Conservation (phyloP, 495 filamentous ascomycete genomes). For the Neurospora intermedia region DNA sequence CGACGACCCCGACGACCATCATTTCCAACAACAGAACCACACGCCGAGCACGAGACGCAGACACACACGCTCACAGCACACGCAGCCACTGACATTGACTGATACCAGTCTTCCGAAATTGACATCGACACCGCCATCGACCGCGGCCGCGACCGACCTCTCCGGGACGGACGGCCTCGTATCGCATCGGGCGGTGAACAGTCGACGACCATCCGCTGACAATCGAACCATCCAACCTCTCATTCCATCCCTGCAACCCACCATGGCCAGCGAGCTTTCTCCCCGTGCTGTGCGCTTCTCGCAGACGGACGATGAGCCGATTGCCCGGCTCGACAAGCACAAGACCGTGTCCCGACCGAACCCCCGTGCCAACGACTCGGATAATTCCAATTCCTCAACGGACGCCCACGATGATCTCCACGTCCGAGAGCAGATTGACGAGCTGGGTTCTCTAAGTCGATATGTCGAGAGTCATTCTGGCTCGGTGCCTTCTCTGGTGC, state of each 20-base stretch:
- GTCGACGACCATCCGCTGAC: not conserved
- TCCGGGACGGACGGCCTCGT: not conserved
- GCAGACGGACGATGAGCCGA: conserved; percentile 25
- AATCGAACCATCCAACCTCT: not conserved
- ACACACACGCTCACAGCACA: not conserved
- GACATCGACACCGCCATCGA: not conserved
- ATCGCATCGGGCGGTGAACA: not conserved
- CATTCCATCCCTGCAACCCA: not conserved
- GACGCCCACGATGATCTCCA: conserved; percentile 42
- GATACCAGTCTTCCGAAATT: not conserved
- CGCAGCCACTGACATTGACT: not conserved
- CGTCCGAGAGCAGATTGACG: conserved; percentile 37
- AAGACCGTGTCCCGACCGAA: conserved; percentile 32
- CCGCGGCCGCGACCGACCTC: not conserved
- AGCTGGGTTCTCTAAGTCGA: conserved; percentile 31
- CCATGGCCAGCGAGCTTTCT: conserved; percentile 33
- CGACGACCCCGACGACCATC: not conserved
- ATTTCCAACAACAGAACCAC: not conserved
- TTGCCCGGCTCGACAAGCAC: conserved; percentile 21
- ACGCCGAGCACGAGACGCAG: not conserved
- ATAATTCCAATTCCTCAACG: conserved; percentile 52
- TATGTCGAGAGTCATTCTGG: conserved; percentile 28
- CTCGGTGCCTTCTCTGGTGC: conserved; percentile 26
- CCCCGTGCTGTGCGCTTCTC: conserved; percentile 44
- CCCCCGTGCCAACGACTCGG: conserved; percentile 48